Conservation (phyloP, 177 flowering plant genomes). For the Vitis hybrid region DNA sequence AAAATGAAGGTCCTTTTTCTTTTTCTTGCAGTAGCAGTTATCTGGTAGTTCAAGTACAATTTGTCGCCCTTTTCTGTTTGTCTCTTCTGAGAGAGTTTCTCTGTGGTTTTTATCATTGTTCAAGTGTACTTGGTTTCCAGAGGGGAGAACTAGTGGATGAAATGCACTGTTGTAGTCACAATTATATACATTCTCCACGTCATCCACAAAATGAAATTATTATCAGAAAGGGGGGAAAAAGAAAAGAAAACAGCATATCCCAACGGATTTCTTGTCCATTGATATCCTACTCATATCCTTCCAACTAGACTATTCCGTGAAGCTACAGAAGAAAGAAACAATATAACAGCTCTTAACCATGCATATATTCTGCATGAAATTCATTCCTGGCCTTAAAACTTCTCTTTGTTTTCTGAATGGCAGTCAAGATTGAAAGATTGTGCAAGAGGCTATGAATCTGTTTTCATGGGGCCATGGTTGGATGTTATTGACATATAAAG, state of each 20-base stretch:
- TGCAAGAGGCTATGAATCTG: too few species aligned
- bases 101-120: background rate
- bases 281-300: too few species aligned
- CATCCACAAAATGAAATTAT: background rate
- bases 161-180: background rate
- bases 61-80: background rate
- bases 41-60: background rate
- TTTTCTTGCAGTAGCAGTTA: background rate
- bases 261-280: background rate
- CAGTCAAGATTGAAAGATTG: too few species aligned
- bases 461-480: too few species aligned
- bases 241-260: background rate
- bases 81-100: background rate
- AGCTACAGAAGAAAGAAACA: too few species aligned
- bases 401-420: too few species aligned
- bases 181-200: background rate
- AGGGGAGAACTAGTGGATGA: too few species aligned
- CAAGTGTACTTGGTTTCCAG: background rate
- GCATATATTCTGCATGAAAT: too few species aligned
- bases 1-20: background rate
- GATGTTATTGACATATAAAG: too few species aligned
- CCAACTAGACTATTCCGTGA: too few species aligned
- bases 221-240: background rate
- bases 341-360: too few species aligned
- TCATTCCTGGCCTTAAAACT: too few species aligned